A percentile compares a stretch with the other conserved stretches of the same genome.
Conservation (phyloP, 2,329 filamentous ascomycete species). For the Akanthomyces muscarius region DNA sequence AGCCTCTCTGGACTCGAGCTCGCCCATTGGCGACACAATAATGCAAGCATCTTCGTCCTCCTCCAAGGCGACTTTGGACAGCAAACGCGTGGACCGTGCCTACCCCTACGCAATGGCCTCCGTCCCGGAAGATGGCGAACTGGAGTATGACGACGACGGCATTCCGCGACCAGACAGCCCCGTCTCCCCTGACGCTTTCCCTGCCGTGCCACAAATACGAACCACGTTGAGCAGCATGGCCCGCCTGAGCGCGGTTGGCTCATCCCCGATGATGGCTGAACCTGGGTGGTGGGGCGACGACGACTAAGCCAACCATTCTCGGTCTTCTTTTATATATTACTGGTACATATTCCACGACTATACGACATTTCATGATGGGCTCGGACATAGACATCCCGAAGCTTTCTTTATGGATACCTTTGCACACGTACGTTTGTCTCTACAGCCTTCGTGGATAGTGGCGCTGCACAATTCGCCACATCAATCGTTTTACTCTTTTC, state of each 20-base stretch:
- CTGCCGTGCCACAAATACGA: slow-evolving; percentile 23
- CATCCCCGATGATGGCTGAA: slow-evolving; percentile 24
- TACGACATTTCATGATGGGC: slow-evolving; percentile 13
- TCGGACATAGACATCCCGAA: neutral
- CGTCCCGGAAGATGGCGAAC: slow-evolving; percentile 16
- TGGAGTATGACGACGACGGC: slow-evolving; percentile 24
- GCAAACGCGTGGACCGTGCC: neutral
- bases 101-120: slow-evolving; percentile 16
- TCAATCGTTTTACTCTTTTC: neutral
- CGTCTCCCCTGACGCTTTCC: slow-evolving; percentile 33
- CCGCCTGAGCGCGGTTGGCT: slow-evolving; percentile 40
- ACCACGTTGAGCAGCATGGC: slow-evolving; percentile 36
- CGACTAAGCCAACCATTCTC: slow-evolving; percentile 24
- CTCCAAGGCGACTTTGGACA: slow-evolving; percentile 13
- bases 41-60: neutral
- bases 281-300: slow-evolving; percentile 41
- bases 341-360: slow-evolving; percentile 13
- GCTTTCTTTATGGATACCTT: slow-evolving; percentile 11
- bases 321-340: neutral
- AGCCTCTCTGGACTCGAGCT: neutral
- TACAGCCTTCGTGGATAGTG: neutral
- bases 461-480: neutral
- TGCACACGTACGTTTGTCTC: neutral
- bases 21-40: neutral
- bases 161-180: slow-evolving; percentile 41